phyloP scores from a whole-genome alignment of 257 asterid species.

The Thymus mandschuricus region DNA sequence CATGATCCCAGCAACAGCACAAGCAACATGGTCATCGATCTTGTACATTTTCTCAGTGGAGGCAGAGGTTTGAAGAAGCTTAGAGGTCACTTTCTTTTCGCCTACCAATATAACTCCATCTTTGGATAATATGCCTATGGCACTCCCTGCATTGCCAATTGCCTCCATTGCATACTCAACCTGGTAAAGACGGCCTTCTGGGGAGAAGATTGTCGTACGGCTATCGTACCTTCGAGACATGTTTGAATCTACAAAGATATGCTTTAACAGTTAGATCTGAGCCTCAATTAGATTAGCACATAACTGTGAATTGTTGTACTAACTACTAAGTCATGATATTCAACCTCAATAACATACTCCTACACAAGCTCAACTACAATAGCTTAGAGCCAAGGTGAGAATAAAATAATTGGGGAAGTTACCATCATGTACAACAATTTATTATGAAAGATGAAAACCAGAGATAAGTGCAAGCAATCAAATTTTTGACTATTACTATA shows the following conservation, averaged over 20 bases:
- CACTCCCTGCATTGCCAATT: constrained; percentile 95
- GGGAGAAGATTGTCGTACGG: constrained; percentile 95
- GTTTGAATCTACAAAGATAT: constrained; percentile 35
- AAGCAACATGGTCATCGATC: constrained; percentile 90
- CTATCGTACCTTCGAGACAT: constrained; percentile 96
- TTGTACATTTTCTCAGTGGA: constrained; percentile 92
- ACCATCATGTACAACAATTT: neutral
- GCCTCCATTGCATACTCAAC: constrained; percentile 99
- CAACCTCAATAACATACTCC: too few relatives aligned
- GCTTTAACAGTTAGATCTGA: constrained; percentile 7
- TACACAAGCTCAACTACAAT: neutral
- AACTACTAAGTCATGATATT: too few relatives aligned
- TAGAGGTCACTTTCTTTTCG: constrained; percentile 89
- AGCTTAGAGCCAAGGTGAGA: neutral
- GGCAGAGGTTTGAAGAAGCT: constrained; percentile 86
- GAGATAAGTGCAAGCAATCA: neutral
- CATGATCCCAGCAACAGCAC: constrained; percentile 97
- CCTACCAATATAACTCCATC: constrained; percentile 93
- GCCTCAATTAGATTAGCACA: constrained; percentile 2
- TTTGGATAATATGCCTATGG: constrained; percentile 78
- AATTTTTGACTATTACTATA: too few relatives aligned
- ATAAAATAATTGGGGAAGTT: neutral
- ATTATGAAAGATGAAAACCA: constrained; percentile 2
- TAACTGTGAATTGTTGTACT: neutral
- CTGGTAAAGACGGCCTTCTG: constrained; percentile 93